Evolutionary conservation across 108 stramenopile species (phyloP).

Genomic region (Skeletonema grethae): DNA sequence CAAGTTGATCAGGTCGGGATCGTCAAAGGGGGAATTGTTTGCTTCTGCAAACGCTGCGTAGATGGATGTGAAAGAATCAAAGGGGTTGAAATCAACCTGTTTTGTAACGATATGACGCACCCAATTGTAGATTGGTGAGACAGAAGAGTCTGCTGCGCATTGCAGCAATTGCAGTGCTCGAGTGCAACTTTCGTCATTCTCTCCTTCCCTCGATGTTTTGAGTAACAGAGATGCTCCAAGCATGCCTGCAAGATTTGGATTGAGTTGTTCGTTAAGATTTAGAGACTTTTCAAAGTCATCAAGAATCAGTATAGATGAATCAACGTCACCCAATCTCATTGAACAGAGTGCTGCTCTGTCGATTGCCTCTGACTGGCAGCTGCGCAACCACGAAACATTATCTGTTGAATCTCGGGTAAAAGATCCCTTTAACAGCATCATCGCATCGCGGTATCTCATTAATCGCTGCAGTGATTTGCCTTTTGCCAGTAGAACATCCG

Average conservation of each 20-base stretch:
- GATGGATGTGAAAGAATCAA: neutral
- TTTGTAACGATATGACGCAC: neutral
- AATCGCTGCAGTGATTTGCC: conserved; percentile 61
- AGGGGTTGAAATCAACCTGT: too few species aligned
- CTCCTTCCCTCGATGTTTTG: neutral
- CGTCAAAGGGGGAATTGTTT: conserved; percentile 72
- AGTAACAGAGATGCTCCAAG: conserved; percentile 18
- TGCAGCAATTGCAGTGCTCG: conserved; percentile 8
- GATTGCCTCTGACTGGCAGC: conserved; percentile 12
- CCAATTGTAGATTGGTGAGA: conserved; percentile 27
- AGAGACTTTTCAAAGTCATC: conserved; percentile 22
- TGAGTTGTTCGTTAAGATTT: neutral
- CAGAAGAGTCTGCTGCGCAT: conserved; percentile 1
- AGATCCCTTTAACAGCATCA: conserved; percentile 20
- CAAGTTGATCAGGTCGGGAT: conserved; percentile 56
- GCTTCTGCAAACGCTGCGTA: conserved; percentile 44
- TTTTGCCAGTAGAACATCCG: conserved; percentile 43
- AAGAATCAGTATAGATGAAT: conserved; percentile 10
- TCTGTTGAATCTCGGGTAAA: neutral
- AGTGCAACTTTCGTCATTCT: neutral
- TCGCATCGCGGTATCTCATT: conserved; percentile 56
- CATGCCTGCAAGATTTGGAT: conserved; percentile 24
- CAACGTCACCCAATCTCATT: conserved; percentile 36
- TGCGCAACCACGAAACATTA: conserved; percentile 1
- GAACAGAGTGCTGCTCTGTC: conserved; percentile 51